Evolutionary conservation across 371 early-diverging fungal species (phyloP), one percentile per base, ranked within the genome.

Genomic region (Apophysomyces ossiformis): DNA sequence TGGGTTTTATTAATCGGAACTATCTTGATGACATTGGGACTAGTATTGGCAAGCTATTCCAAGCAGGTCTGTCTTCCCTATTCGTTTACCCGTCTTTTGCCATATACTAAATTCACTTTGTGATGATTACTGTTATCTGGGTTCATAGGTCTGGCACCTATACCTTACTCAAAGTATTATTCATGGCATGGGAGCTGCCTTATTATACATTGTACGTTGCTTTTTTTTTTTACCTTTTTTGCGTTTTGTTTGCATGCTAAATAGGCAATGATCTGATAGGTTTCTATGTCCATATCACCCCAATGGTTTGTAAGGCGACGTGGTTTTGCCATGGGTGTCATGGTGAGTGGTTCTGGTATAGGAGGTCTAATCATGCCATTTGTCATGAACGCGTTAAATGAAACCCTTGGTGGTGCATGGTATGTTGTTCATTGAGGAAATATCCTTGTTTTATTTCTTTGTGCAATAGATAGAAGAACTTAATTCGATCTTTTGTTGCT

Each of bases 331-430:
- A 64, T 68, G 32, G 69, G 68, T 4, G 60, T 68, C 36, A 63
- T 90, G 44, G 85, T 88, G 37, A 81, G 91, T 64, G 95, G 95
- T 4, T 84, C 88, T 7, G 95, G 95, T 9, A 68, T 93, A 36
- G 95, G 94, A 26, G 94, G 94, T 0, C 78, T 93, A 4, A 81
- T 88, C 21, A 73, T 93, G 70, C 84, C 90, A 0, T 89, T 90
- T 26, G 66, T 93, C 4, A 77, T 90, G 66, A 89, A 85, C 44
- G 60, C 64, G 35, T 68, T 93, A 7, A 83, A 93, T 57, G 73
- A 79, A 41, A 71, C 64, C 6, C 67, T 89, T 4, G 93, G 91
- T 0, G 71, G 81, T 41, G 75, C 77, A 18, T 90, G 87, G 87
- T 71, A 71, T 61, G 13, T 21, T 21, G 16, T 37, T 59, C 37